Evolutionary conservation across 306 rosid genomes (phyloP).

Genomic region (Hippophae gyantsensis): DNA sequence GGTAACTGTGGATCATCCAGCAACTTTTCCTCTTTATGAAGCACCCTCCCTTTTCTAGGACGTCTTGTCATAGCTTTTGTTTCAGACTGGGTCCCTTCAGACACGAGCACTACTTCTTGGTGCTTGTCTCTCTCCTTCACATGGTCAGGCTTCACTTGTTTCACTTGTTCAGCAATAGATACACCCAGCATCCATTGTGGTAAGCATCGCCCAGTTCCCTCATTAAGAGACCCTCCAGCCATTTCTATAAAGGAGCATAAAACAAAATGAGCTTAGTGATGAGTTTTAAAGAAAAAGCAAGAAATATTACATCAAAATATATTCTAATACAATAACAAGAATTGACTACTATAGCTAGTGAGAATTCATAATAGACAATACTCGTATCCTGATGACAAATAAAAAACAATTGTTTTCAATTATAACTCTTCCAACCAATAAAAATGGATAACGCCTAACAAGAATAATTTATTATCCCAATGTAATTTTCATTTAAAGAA

Average conservation of each 20-base stretch:
- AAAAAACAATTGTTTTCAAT: too few species aligned
- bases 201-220: slow-evolving; percentile 49
- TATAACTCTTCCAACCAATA: too few species aligned
- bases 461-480: too few species aligned
- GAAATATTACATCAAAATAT: too few species aligned
- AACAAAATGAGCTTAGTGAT: background rate
- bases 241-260: slow-evolving; percentile 2
- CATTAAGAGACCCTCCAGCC: slow-evolving; percentile 24
- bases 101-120: slow-evolving; percentile 13
- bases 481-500: too few species aligned
- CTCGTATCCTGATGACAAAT: too few species aligned
- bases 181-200: slow-evolving; percentile 68
- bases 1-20: slow-evolving; percentile 22
- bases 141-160: slow-evolving; percentile 15
- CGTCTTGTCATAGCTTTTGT: slow-evolving; percentile 7
- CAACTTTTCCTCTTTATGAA: slow-evolving; percentile 19
- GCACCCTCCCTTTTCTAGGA: slow-evolving; percentile 13
- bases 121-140: slow-evolving; percentile 22
- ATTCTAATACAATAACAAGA: too few species aligned
- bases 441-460: too few species aligned
- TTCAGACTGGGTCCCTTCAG: slow-evolving; percentile 12
- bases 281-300: background rate
- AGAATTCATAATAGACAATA: too few species aligned
- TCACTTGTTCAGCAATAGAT: slow-evolving; percentile 25
- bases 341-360: too few species aligned